Evolutionary conservation across 768 basidiomycete genomes (phyloP).

Genomic region (Floccularia luteovirens): DNA sequence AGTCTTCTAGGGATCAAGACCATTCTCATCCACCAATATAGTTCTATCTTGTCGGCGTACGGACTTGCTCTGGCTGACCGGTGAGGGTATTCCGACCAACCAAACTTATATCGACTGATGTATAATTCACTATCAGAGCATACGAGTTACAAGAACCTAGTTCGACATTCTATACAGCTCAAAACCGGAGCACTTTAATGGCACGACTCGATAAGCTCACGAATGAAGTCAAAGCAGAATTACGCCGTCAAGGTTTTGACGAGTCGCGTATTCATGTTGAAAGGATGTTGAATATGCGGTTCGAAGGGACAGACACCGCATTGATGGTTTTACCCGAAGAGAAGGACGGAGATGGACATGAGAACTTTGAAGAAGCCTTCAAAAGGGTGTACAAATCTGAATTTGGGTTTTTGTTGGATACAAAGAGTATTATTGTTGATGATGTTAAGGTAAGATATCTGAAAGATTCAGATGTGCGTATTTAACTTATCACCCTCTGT

Average conservation of each 20-base stretch:
- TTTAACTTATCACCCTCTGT: not conserved
- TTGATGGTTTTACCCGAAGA: constrained; percentile 69
- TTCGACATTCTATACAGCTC: constrained; percentile 66
- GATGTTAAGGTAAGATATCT: constrained; percentile 65
- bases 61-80: constrained; percentile 87
- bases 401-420: constrained; percentile 88
- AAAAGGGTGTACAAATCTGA: constrained; percentile 73
- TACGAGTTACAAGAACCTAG: constrained; percentile 87
- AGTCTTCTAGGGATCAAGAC: constrained; percentile 79
- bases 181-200: constrained; percentile 46
- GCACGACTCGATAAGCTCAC: constrained; percentile 66
- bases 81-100: constrained; percentile 14
- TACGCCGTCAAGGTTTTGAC: constrained; percentile 78
- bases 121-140: constrained; percentile 37
- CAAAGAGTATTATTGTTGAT: constrained; percentile 79
- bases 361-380: constrained; percentile 79
- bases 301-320: constrained; percentile 89
- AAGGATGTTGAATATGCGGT: constrained; percentile 86
- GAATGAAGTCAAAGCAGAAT: constrained; percentile 51
- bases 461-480: not conserved
- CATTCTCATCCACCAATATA: constrained; percentile 85
- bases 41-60: constrained; percentile 89
- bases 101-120: not conserved
- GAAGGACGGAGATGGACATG: constrained; percentile 40
- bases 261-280: constrained; percentile 66